These are phyloP conservation scores for Tolypocladium paradoxum DNA, from an alignment of 2,329 filamentous ascomycete species.

Conservation along the genomic window DNA sequence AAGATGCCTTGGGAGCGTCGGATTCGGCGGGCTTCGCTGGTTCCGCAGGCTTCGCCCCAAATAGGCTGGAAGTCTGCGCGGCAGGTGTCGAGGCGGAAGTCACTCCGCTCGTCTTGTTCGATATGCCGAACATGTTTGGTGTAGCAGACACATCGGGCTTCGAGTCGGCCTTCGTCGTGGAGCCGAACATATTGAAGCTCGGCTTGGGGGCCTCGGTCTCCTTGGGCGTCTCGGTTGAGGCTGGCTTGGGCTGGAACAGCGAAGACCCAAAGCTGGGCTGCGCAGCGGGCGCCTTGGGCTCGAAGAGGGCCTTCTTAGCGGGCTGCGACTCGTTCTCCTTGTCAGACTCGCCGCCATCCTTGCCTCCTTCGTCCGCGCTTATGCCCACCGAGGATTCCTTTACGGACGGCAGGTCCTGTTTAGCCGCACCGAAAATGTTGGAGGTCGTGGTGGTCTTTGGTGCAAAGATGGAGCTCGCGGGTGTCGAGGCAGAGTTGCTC, in stretches of 20 bases:
- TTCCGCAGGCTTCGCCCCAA: slow-evolving; percentile 21
- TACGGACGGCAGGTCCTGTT: slow-evolving; percentile 16
- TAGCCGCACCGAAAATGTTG: slow-evolving; percentile 25
- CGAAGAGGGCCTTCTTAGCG: slow-evolving; percentile 21
- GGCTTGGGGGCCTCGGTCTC: slow-evolving; percentile 15
- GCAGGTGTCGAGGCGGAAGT: slow-evolving; percentile 8
- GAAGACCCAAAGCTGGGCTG: slow-evolving; percentile 18
- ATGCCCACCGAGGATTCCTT: slow-evolving; percentile 14
- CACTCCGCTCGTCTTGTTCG: slow-evolving; percentile 1
- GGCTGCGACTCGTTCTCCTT: slow-evolving; percentile 31
- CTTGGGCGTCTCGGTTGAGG: slow-evolving; percentile 15
- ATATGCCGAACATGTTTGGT: slow-evolving; percentile 26
- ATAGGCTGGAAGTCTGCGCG: slow-evolving; percentile 19
- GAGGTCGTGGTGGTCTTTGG: slow-evolving; percentile 23
- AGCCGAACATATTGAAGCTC: slow-evolving; percentile 13
- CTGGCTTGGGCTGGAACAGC: slow-evolving; percentile 22
- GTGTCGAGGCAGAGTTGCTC: slow-evolving; percentile 15
- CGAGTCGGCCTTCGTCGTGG: slow-evolving; percentile 10
- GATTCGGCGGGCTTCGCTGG: slow-evolving; percentile 13
- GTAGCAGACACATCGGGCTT: slow-evolving; percentile 15
- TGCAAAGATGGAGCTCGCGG: slow-evolving; percentile 23
- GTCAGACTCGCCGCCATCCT: slow-evolving; percentile 29
- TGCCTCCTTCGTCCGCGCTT: slow-evolving; percentile 15
- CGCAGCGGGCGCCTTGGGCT: slow-evolving; percentile 17
- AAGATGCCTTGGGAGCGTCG: slow-evolving; percentile 9